Conservation (phyloP, 495 filamentous ascomycete genomes). For the Platismatia glauca region DNA sequence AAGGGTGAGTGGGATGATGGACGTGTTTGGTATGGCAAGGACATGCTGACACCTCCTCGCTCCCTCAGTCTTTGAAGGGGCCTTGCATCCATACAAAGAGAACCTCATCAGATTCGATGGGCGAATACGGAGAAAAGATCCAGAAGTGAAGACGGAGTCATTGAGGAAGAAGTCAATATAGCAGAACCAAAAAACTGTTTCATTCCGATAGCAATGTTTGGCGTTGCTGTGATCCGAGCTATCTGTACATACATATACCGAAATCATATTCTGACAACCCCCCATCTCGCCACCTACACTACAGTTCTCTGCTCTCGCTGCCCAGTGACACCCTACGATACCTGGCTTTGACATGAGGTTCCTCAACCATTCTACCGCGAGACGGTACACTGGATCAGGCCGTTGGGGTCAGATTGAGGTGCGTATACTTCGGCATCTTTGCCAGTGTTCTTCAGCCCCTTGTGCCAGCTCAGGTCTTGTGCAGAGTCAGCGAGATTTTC, state of each 20-base stretch:
- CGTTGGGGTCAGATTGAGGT: slow-evolving; percentile 86
- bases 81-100: slow-evolving; percentile 79
- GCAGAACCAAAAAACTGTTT: not conserved
- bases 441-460: slow-evolving; percentile 92
- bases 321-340: not conserved
- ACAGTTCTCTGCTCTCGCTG: not conserved
- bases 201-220: not conserved
- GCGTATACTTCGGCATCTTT: slow-evolving; percentile 94
- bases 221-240: not conserved
- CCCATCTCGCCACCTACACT: not conserved
- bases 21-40: not conserved
- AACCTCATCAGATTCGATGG: slow-evolving; percentile 67
- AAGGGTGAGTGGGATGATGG: slow-evolving; percentile 53
- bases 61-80: slow-evolving; percentile 71
- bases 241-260: not conserved
- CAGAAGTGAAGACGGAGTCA: slow-evolving; percentile 38
- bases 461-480: slow-evolving; percentile 73
- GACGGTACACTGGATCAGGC: slow-evolving; percentile 92
- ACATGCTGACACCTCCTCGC: slow-evolving; percentile 3
- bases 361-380: slow-evolving; percentile 40
- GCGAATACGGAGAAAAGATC: slow-evolving; percentile 25
- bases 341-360: not conserved
- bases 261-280: not conserved
- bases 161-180: slow-evolving; percentile 23
- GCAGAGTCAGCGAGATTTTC: slow-evolving; percentile 5